Base-by-base conservation (phyloP, 179 eudicot species). In the Beta macrorhiza region DNA sequence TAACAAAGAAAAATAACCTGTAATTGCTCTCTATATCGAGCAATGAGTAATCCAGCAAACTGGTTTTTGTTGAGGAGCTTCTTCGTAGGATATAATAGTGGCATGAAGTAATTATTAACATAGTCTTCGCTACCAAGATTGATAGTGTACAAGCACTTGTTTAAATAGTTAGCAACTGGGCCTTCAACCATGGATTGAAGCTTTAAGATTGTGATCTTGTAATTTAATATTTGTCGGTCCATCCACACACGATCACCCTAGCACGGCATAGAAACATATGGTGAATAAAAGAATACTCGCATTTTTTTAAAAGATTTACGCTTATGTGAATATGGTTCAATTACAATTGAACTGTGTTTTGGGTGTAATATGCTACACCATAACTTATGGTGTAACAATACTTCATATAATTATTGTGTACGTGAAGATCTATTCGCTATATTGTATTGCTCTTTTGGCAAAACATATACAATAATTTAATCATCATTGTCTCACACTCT, bases 61-160 rank as follows among this genome's bases (percentile, higher is more conserved):
- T 86, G 78, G 12, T 71, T 42, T 19, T 79, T 80, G 25, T 75
- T 80, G 53, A 9, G 79, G n/a, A 22, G 14, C 8, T 12, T 22
- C 49, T 78, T 61, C 19, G 84, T 57, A 9, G 82, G 53, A 63
- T 75, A 86, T 0, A 32, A 9, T 15, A 59, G 53, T 0, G 86
- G 85, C 83, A 62, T 7, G 37, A 84, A 83, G 58, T 83, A 86
- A 42, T 88, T 84, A 57, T 84, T 81, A 44, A 86, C 78, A 78
- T 80, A 86, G 63, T 86, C 88, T n/a, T 83, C 81, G 79, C 82
- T 86, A 10, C 88, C 88, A 0, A 72, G 78, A 37, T 83, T 80
- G 0, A 86, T 77, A 0, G 84, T 73, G 62, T 84, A 84, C 61
- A 84, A 81, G 32, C 87, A 84, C 67, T 75, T 58, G 22, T 78